Evolutionary conservation across 805 yeast species (phyloP).

Genomic region (Barnettozyma californica): DNA sequence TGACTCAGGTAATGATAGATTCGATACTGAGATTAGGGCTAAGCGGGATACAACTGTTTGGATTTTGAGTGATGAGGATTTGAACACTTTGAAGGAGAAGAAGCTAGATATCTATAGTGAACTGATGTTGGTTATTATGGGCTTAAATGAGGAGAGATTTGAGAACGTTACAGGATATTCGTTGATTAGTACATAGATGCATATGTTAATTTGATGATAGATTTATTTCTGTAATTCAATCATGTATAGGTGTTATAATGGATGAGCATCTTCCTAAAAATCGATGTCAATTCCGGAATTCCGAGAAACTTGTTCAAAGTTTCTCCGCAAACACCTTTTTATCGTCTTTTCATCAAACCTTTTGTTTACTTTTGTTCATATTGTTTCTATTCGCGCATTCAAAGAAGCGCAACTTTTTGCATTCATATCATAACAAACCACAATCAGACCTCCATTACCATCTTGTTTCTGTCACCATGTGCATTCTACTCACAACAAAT

Average conservation of each 20-base stretch:
- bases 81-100: conserved; percentile 41
- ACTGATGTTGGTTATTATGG: conserved; percentile 52
- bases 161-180: conserved; percentile 74
- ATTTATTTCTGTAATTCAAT: too few relatives aligned
- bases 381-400: too few relatives aligned
- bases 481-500: conserved; percentile 66
- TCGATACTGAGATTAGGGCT: conserved; percentile 44
- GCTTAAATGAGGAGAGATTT: conserved; percentile 63
- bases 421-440: too few relatives aligned
- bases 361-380: neutral
- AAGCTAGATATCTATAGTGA: conserved; percentile 59
- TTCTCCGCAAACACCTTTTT: neutral
- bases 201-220: neutral
- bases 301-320: too few relatives aligned
- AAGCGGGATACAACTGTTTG: conserved; percentile 65
- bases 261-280: too few relatives aligned
- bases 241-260: too few relatives aligned
- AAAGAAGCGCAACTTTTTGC: too few relatives aligned
- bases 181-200: conserved; percentile 44
- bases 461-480: conserved; percentile 44
- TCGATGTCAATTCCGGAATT: too few relatives aligned
- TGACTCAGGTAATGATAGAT: conserved; percentile 30
- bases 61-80: conserved; percentile 47
- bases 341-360: neutral
- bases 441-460: too few relatives aligned